Percentiles rank a stretch among this genome's conserved stretches.
Evolutionary conservation across 345 rosid genomes (phyloP).

Genomic region (Microcos paniculata): DNA sequence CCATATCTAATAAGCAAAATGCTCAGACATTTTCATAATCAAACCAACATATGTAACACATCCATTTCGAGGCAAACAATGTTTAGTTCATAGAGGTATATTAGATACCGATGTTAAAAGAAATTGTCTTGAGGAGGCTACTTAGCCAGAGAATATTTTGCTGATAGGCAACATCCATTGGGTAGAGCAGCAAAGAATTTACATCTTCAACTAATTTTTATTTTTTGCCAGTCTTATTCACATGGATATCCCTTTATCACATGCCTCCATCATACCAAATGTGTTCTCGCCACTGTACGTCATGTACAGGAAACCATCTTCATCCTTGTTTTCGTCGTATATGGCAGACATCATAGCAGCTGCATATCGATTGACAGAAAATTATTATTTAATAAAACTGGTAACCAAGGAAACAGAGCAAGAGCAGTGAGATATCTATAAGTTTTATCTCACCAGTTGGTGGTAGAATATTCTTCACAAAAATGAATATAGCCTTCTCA

Average conservation of each 20-base stretch:
- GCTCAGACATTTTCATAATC: not conserved
- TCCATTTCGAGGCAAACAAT: not conserved
- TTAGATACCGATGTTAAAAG: not conserved
- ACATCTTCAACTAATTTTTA: constrained; percentile 29
- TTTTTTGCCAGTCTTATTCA: constrained; percentile 15
- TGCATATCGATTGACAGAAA: constrained; percentile 22
- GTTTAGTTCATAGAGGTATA: not conserved
- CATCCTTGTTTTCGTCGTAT: constrained; percentile 93
- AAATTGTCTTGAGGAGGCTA: not conserved
- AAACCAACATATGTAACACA: not conserved
- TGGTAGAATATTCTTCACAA: constrained; percentile 70
- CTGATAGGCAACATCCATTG: not conserved
- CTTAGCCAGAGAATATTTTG: not conserved
- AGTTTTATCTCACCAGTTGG: constrained; percentile 58
- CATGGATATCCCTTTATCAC: constrained; percentile 11
- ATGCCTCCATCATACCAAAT: constrained; percentile 52
- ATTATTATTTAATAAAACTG: not conserved
- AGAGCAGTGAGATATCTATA: not conserved
- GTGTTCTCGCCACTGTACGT: constrained; percentile 99
- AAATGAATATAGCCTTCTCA: constrained; percentile 82
- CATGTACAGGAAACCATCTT: constrained; percentile 98
- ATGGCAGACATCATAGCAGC: constrained; percentile 97
- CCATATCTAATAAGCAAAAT: too few species aligned
- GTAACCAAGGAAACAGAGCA: not conserved
- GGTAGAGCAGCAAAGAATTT: constrained; percentile 22